Conservation (phyloP, 495 filamentous ascomycete species). For the Alectoria sarmentosa region DNA sequence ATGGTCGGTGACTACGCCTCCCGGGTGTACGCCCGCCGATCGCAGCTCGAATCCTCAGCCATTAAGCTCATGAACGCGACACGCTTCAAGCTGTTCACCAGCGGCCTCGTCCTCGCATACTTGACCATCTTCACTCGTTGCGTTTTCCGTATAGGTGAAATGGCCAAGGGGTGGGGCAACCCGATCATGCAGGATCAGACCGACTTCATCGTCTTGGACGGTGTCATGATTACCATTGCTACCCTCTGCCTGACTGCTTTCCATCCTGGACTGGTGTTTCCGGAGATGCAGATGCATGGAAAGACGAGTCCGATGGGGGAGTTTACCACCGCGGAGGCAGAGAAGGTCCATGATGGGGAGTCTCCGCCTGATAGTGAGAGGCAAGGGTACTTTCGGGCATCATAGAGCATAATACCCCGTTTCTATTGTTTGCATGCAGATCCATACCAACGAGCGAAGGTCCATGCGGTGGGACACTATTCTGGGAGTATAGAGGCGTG, state of each 20-base stretch:
- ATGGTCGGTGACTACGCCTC: conserved; percentile 22
- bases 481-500: background rate
- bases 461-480: background rate
- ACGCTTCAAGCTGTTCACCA: conserved; percentile 46
- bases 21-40: conserved; percentile 10
- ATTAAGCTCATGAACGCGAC: conserved; percentile 33
- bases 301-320: conserved; percentile 11
- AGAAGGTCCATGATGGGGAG: conserved; percentile 7
- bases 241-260: conserved; percentile 39
- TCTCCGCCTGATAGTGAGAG: conserved; percentile 4
- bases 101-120: conserved; percentile 49
- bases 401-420: background rate
- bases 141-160: conserved; percentile 62
- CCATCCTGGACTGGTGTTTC: conserved; percentile 45
- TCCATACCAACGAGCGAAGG: background rate
- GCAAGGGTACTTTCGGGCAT: background rate
- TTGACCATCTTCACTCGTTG: conserved; percentile 56
- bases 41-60: conserved; percentile 21
- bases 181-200: conserved; percentile 58
- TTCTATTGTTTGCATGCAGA: background rate
- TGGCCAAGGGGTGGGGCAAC: conserved; percentile 65
- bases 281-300: conserved; percentile 31
- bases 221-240: conserved; percentile 45
- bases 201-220: conserved; percentile 57
- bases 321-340: conserved; percentile 6